These are phyloP conservation scores for Phanerochaete sordida DNA, from an alignment of 768 basidiomycete species.

Conservation along the genomic window DNA sequence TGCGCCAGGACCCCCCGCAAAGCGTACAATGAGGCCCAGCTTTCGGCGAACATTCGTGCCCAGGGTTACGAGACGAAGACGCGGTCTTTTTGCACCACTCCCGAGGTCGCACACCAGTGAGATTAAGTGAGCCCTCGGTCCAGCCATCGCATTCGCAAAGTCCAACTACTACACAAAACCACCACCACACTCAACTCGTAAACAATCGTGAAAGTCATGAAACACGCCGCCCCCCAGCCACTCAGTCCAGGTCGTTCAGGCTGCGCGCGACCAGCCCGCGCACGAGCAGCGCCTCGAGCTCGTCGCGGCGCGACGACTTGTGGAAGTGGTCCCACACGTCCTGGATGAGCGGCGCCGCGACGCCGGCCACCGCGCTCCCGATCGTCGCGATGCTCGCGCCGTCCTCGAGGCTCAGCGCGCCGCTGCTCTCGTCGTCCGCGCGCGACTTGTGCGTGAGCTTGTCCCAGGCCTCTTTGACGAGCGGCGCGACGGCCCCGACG, in stretches of 20 bases:
- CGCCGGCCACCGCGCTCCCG: not conserved
- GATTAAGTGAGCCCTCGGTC: not conserved
- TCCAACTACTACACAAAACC: conserved; percentile 1
- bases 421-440: not conserved
- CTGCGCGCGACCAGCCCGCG: not conserved
- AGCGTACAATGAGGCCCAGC: too few species aligned
- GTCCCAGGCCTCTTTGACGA: not conserved
- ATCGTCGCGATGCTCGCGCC: conserved; percentile 2
- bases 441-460: not conserved
- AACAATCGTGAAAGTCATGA: not conserved
- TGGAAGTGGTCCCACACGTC: conserved; percentile 6
- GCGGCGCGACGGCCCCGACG: not conserved
- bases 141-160: conserved; percentile 5
- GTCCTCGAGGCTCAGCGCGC: not conserved
- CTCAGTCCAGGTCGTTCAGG: conserved; percentile 1
- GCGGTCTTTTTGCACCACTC: too few species aligned
- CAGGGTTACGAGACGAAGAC: too few species aligned
- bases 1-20: too few species aligned
- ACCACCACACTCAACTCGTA: not conserved
- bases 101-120: not conserved
- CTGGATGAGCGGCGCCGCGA: not conserved
- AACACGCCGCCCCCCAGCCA: not conserved
- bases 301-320: not conserved
- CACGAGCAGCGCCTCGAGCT: not conserved
- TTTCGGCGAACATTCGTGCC: too few species aligned